Evolutionary conservation across 208 protist genomes (phyloP), one percentile per base, ranked within the genome.

Genomic region (Vickermania ingenoplastis): DNA sequence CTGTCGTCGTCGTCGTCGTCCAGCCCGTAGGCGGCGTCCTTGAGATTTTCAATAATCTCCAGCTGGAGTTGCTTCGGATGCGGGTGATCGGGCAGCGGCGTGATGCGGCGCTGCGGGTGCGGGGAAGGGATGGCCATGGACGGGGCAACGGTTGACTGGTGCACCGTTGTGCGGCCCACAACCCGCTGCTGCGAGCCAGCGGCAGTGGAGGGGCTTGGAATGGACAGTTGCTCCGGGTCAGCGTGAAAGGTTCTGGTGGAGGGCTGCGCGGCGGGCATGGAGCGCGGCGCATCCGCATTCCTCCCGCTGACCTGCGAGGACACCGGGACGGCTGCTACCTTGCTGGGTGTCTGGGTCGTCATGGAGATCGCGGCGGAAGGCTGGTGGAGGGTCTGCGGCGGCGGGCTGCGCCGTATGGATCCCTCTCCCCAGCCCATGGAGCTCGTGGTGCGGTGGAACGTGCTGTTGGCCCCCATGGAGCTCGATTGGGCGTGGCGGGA

Each of bases 1-100:
- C 56, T 66, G 23, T 57, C 48, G 48, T 63, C 49, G 5, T 21
- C 25, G 49, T 7, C 59, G 22, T 59, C 54, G 22, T 48, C 54
- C 5, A 25, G 14, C 7, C 26, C 26, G 14, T 61, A n/a, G 31
- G 21, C 57, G 2, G 29, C 21, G 17, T 22, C 22, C 13, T 55
- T 5, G 13, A 55, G 21, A 27, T 55, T 45, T 45, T 45, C 36
- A 45, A 45, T 45, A 45, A 45, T 45, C 17, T 45, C 36, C 17
- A 45, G 17, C 17, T 45, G 7, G 11, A 45, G 36, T 17, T 45
- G 36, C 36, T 45, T 45, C 17, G 36, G 36, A 45, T 45, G 7
- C 36, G 36, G 7, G 7, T n/a, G 36, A 45, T n/a, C 11, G 36
- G 11, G 36, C 7, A 45, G 17, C 17, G 17, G 36, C n/a, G n/a